Evolutionary conservation across 768 basidiomycete species (phyloP).

Genomic region (Tephrocybe sp.): DNA sequence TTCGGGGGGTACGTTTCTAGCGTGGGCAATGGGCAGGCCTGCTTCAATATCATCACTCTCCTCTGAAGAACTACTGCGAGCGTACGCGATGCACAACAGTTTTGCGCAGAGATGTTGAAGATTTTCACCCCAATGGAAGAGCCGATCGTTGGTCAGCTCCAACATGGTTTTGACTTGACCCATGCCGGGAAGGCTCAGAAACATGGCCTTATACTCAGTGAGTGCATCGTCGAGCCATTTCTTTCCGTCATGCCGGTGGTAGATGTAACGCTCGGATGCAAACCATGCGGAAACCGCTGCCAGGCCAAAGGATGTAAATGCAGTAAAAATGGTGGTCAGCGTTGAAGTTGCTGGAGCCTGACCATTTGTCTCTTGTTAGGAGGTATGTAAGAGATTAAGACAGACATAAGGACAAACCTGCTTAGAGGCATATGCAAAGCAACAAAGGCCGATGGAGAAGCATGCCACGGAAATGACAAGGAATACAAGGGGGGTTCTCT

Average conservation of each 20-base stretch:
- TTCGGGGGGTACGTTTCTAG: slow-evolving; percentile 10
- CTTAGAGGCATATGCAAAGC: slow-evolving; percentile 72
- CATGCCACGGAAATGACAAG: slow-evolving; percentile 82
- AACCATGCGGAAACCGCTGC: slow-evolving; percentile 75
- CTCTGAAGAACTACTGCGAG: slow-evolving; percentile 24
- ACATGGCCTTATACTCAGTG: slow-evolving; percentile 40
- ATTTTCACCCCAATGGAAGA: slow-evolving; percentile 15
- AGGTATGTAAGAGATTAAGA: not conserved
- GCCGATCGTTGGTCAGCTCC: slow-evolving; percentile 15
- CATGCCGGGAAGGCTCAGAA: slow-evolving; percentile 31
- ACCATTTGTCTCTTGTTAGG: not conserved
- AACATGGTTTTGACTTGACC: slow-evolving; percentile 15
- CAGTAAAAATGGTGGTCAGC: slow-evolving; percentile 75
- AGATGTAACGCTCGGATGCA: slow-evolving; percentile 67
- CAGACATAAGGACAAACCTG: slow-evolving; percentile 45
- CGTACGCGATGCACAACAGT: slow-evolving; percentile 21
- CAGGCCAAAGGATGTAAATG: slow-evolving; percentile 71
- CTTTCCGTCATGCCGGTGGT: slow-evolving; percentile 58
- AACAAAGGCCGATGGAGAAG: slow-evolving; percentile 76
- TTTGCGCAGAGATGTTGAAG: slow-evolving; percentile 25
- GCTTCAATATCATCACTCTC: slow-evolving; percentile 27
- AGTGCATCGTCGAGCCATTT: slow-evolving; percentile 72
- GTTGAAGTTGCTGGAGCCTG: slow-evolving; percentile 64
- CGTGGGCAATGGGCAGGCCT: slow-evolving; percentile 24
- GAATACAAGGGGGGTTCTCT: slow-evolving; percentile 79